Evolutionary conservation across 768 basidiomycete genomes (phyloP).

Genomic region (Psilocybe tampanensis): DNA sequence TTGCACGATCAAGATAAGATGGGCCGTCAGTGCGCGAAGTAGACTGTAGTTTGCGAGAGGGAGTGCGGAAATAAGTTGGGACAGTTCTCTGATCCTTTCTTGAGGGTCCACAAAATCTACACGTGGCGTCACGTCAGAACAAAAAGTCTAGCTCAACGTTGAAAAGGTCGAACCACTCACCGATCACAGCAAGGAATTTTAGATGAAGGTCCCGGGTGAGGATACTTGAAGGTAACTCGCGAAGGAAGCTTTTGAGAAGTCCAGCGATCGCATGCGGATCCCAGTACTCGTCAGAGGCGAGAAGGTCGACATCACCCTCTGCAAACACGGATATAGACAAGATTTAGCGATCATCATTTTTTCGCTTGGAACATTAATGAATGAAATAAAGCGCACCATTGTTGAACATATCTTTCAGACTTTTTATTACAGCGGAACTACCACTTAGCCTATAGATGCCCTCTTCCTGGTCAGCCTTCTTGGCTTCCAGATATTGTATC

Average conservation of each 20-base stretch:
- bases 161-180: constrained; percentile 50
- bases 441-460: constrained; percentile 97
- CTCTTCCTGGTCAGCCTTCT: constrained; percentile 95
- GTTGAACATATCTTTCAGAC: constrained; percentile 92
- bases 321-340: constrained; percentile 17
- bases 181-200: constrained; percentile 90
- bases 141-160: constrained; percentile 6
- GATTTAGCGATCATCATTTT: not conserved
- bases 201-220: constrained; percentile 91
- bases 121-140: constrained; percentile 1
- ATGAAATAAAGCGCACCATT: constrained; percentile 68
- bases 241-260: constrained; percentile 88
- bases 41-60: constrained; percentile 94
- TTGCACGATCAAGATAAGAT: constrained; percentile 93
- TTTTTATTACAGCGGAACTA: constrained; percentile 94
- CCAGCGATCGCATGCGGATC: constrained; percentile 98
- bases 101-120: constrained; percentile 87
- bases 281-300: constrained; percentile 90
- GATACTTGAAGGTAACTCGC: constrained; percentile 91
- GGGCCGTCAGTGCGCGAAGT: constrained; percentile 91
- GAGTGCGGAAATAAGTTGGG: constrained; percentile 81
- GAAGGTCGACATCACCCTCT: constrained; percentile 97
- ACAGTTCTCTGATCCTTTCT: constrained; percentile 87
- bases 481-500: constrained; percentile 93
- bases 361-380: not conserved